Evolutionary conservation across 768 basidiomycete genomes (phyloP).

Genomic region (Phaeotremella skinneri): DNA sequence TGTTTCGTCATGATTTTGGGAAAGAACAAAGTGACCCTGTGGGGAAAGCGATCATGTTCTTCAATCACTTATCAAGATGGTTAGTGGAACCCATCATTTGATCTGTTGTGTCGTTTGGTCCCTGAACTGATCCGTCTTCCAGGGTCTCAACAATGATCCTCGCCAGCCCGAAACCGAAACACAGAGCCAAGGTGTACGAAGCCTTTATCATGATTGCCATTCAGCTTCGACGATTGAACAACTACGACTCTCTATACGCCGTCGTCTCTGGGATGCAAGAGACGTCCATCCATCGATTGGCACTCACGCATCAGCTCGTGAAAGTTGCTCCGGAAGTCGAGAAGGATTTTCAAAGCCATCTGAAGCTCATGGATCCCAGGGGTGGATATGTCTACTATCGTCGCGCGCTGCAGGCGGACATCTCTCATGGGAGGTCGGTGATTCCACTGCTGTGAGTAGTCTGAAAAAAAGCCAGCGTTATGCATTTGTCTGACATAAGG

Average conservation of each 20-base stretch:
- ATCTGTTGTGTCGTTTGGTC: slow-evolving; percentile 18
- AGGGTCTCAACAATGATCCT: slow-evolving; percentile 91
- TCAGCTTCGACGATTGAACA: slow-evolving; percentile 75
- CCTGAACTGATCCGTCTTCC: slow-evolving; percentile 11
- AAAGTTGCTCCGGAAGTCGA: slow-evolving; percentile 63
- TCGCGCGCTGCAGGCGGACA: slow-evolving; percentile 69
- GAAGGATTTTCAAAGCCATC: slow-evolving; percentile 77
- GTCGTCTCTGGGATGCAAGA: slow-evolving; percentile 91
- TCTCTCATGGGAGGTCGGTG: slow-evolving; percentile 68
- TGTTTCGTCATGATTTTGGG: slow-evolving; percentile 74
- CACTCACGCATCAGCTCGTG: slow-evolving; percentile 72
- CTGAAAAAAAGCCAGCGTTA: background rate
- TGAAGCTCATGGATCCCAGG: slow-evolving; percentile 75
- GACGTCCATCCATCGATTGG: slow-evolving; percentile 68
- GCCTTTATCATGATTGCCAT: slow-evolving; percentile 82
- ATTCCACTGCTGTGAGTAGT: slow-evolving; percentile 65
- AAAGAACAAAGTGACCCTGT: slow-evolving; percentile 67
- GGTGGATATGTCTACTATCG: slow-evolving; percentile 89
- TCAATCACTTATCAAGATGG: slow-evolving; percentile 84
- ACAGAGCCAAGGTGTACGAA: slow-evolving; percentile 77
- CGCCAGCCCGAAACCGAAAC: slow-evolving; percentile 73
- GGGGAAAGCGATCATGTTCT: slow-evolving; percentile 67
- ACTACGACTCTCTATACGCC: slow-evolving; percentile 88
- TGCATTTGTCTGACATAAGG: background rate
- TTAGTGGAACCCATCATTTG: slow-evolving; percentile 47